Evolutionary conservation across 306 rosid genomes (phyloP).

Genomic region (Cicer yamashitae): DNA sequence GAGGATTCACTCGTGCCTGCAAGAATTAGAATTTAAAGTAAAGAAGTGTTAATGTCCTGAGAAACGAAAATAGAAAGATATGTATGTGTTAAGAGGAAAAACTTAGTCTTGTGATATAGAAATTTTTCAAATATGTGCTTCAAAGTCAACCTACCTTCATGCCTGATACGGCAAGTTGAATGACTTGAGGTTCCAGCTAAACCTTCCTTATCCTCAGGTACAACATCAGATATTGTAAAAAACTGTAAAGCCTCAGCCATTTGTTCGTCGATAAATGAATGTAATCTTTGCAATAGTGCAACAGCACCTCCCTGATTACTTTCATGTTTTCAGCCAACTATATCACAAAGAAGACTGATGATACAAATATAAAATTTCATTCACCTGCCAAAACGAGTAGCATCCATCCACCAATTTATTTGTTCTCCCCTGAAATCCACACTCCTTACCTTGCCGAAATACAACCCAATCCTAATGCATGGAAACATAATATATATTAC

Average conservation of each 20-base stretch:
- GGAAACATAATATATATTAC: slow-evolving; percentile 20
- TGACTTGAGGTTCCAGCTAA: slow-evolving; percentile 50
- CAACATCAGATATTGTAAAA: slow-evolving; percentile 38
- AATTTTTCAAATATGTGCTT: background rate
- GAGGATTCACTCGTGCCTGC: slow-evolving; percentile 48
- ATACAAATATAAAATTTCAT: slow-evolving; percentile 32
- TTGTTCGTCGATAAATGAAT: slow-evolving; percentile 58
- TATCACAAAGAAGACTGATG: slow-evolving; percentile 35
- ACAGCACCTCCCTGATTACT: slow-evolving; percentile 78
- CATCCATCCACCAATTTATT: slow-evolving; percentile 97
- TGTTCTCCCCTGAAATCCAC: slow-evolving; percentile 97
- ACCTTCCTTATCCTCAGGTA: slow-evolving; percentile 40
- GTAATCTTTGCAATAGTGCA: slow-evolving; percentile 74
- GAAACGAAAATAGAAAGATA: slow-evolving; percentile 29
- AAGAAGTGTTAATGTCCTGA: slow-evolving; percentile 34
- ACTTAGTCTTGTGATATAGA: background rate
- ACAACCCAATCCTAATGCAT: slow-evolving; percentile 83
- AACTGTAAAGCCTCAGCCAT: slow-evolving; percentile 42
- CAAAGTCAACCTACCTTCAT: slow-evolving; percentile 48
- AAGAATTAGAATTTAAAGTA: slow-evolving; percentile 35
- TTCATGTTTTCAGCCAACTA: slow-evolving; percentile 45
- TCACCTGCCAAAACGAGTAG: slow-evolving; percentile 99
- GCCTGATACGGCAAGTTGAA: slow-evolving; percentile 37
- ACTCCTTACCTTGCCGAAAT: slow-evolving; percentile 85
- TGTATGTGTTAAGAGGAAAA: slow-evolving; percentile 12